These are phyloP conservation scores for Aspergillus ibericus DNA, from an alignment of 2,329 filamentous ascomycete species.

Conservation along the genomic window DNA sequence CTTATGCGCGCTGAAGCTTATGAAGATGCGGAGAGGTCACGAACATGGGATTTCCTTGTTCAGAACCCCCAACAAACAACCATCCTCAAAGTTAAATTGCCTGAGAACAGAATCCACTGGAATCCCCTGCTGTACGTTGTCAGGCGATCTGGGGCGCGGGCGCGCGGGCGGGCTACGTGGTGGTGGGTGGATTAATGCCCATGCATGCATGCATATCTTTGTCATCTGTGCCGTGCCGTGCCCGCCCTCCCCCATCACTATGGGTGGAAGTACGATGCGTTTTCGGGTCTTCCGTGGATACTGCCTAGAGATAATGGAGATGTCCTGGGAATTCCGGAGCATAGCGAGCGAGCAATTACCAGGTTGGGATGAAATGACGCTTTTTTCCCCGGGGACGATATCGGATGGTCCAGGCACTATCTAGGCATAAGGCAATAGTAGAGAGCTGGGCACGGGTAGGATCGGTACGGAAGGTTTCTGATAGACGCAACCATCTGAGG, in stretches of 20 bases:
- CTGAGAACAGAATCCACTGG: background rate
- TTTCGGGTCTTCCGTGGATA: background rate
- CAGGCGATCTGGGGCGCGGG: background rate
- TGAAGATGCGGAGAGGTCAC: background rate
- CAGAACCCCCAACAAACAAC: background rate
- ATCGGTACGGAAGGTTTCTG: background rate
- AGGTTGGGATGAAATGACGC: background rate
- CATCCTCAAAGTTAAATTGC: background rate
- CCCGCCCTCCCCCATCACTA: background rate
- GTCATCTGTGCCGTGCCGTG: no score
- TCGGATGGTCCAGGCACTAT: background rate
- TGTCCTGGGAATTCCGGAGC: background rate
- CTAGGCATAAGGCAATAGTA: background rate
- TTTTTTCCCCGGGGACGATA: background rate
- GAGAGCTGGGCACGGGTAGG: background rate
- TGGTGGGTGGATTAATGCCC: constrained; percentile 1
- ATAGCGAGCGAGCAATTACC: no score
- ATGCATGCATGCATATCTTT: constrained; percentile 13
- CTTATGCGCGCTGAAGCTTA: constrained; percentile 13
- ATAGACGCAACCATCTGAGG: background rate
- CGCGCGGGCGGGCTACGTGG: constrained; percentile 1
- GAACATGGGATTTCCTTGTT: constrained; percentile 8
- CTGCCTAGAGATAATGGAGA: background rate
- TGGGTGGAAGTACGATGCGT: background rate
- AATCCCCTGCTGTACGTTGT: background rate